These are phyloP conservation scores for Lippia alba DNA, from an alignment of 305 asterid species.

Conservation along the genomic window DNA sequence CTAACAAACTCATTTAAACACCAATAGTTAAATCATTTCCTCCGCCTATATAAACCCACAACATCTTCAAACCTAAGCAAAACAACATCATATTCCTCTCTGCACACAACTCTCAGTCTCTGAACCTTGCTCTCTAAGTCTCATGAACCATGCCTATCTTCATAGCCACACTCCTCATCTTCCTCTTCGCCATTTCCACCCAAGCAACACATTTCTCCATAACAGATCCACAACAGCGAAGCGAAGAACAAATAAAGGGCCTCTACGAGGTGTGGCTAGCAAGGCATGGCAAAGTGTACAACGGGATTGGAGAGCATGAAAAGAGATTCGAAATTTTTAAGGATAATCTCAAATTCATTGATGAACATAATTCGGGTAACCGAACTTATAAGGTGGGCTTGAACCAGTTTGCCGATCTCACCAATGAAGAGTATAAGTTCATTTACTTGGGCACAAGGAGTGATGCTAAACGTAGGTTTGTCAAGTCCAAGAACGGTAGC, in stretches of 20 bases:
- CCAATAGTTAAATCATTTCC: slow-evolving; percentile 6
- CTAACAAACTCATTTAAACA: not conserved
- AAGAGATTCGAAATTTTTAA: slow-evolving; percentile 63
- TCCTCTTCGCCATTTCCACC: slow-evolving; percentile 41
- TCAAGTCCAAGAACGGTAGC: slow-evolving; percentile 54
- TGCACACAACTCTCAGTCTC: too few relatives aligned
- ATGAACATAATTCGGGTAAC: slow-evolving; percentile 59
- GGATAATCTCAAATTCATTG: slow-evolving; percentile 67
- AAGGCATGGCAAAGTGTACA: slow-evolving; percentile 65
- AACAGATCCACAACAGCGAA: slow-evolving; percentile 29
- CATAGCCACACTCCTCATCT: slow-evolving; percentile 37
- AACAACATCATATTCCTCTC: not conserved
- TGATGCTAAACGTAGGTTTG: slow-evolving; percentile 58
- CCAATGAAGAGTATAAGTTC: slow-evolving; percentile 65
- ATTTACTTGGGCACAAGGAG: slow-evolving; percentile 60
- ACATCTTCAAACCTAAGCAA: slow-evolving; percentile 49
- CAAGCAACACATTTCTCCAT: slow-evolving; percentile 43
- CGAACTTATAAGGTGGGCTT: slow-evolving; percentile 68
- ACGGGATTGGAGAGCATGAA: slow-evolving; percentile 65
- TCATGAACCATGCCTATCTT: slow-evolving; percentile 46
- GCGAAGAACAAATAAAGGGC: slow-evolving; percentile 48
- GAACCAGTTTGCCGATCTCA: slow-evolving; percentile 80
- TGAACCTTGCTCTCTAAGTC: not conserved
- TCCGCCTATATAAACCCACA: slow-evolving; percentile 33
- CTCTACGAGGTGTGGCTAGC: slow-evolving; percentile 66